Evolutionary conservation across 257 asterid species (phyloP).

Genomic region (Fraxinus pennsylvanica): DNA sequence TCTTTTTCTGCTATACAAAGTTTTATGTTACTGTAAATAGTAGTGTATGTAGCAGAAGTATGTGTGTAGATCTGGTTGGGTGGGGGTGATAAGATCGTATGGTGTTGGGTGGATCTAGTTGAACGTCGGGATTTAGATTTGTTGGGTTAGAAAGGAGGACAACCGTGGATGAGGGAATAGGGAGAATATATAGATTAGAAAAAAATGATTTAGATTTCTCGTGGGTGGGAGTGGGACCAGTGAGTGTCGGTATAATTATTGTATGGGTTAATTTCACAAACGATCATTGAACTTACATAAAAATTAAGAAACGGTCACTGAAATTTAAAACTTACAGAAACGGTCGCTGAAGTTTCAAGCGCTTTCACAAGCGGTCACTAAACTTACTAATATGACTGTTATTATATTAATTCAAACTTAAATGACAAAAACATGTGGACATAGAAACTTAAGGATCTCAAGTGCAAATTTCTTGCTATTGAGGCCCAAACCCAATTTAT

Average conservation of each 20-base stretch:
- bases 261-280: too few species aligned
- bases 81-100: conserved; percentile 18
- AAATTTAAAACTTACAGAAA: too few species aligned
- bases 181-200: conserved; percentile 7
- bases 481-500: too few species aligned
- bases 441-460: too few species aligned
- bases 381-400: too few species aligned
- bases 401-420: too few species aligned
- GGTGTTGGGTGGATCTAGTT: conserved; percentile 41
- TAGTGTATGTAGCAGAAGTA: background rate
- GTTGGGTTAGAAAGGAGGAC: conserved; percentile 14
- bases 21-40: background rate
- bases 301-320: too few species aligned
- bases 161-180: conserved; percentile 37
- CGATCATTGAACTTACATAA: too few species aligned
- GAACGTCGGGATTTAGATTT: conserved; percentile 66
- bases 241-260: conserved; percentile 48
- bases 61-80: conserved; percentile 18
- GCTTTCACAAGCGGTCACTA: too few species aligned
- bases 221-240: conserved; percentile 29
- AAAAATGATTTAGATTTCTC: conserved; percentile 19
- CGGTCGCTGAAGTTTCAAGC: too few species aligned
- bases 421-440: too few species aligned
- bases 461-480: too few species aligned
- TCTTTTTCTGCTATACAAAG: background rate